Evolutionary conservation across 139 green algal species (phyloP), one percentile per base, ranked within the genome.

Genomic region (Medakamo hakoo): DNA sequence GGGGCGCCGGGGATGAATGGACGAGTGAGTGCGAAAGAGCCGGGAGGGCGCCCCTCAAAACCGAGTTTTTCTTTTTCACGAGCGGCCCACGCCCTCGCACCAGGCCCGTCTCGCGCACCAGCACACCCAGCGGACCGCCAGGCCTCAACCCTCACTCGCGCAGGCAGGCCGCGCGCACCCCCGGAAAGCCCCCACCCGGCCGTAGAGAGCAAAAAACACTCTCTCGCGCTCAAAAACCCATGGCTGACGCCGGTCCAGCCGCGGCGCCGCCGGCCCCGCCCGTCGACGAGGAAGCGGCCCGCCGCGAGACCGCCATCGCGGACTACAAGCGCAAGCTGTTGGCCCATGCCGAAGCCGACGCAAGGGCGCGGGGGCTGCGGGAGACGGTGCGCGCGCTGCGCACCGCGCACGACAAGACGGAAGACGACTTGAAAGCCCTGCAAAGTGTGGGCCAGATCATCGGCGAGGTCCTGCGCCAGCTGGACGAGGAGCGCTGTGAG

Each of bases 371-470:
- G 9, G 66, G 68, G 3, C 80, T 92, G 27, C 69, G 91, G 2
- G 82, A 93, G 2, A 68, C 84, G 21, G 81, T 96, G 0, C 92
- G 89, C 72, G 78, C 82, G 48, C 64, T 86, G 1, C 88, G 93
- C 60, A 88, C 84, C 68, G 83, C 94, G 5, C 98, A 92, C 71
- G 93, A 99, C 69, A 98, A 98, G 76, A 98, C 93, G n/a, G 93
- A 99, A 78, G 90, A 97, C 32, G 93, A 99, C 63, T 74, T 99
- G 4, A 96, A 96, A 62, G 90, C 92, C 16, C 74, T 99, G 68
- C 93, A 99, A 70, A 96, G 88, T 68, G 93, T 99, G 4, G 93
- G 93, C 25, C 93, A 99, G 68, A 99, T 99, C 63, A 97, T 99
- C 28, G 93, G 93, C 3, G 93, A 99, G 74, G 93, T 98, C 29